Base-by-base conservation (phyloP, 306 rosid species). In the Pyrus communis region DNA sequence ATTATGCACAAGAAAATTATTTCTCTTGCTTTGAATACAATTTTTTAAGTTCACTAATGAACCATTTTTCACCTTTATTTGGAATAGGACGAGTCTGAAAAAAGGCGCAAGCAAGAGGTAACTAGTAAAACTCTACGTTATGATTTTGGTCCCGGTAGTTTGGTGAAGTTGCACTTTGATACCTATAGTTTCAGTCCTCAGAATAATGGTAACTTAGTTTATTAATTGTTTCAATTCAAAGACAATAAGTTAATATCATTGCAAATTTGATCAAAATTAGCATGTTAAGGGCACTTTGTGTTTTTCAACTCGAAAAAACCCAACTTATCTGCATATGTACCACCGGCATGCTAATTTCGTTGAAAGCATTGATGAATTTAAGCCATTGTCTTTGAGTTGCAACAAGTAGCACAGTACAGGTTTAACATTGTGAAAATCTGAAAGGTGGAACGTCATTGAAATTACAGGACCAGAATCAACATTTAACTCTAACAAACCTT, bases 21-120 rank as follows among this genome's bases (percentile, higher is more conserved):
- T 5, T n/a, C 51, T 60, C 40, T 40, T 4, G 8, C 57, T n/a
- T 35, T 73, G 8, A 22, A 38, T 38, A 43, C 38, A 38, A 19
- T 9, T 7, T 40, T 59, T 40, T 15, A 60, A 60, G 38, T 35
- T 9, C n/a, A 61, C 69, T 70, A 33, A 42, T 76, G 18, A 17
- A 64, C 15, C 5, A 52, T 42, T 62, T 78, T 62, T 22, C 3
- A 71, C 22, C 28, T 14, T 28, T 21, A 71, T 85, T 8, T 70
- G 78, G 46, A 69, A 78, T 66, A 93, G 97, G 89, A 82, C 72
- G 93, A 87, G 79, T 75, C 82, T 11, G 88, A 88, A 67, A 22
- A 28, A 45, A 88, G 85, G 82, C 82, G 91, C 70, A 83, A 54
- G 75, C 54, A 85, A 82, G 91, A 82, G 91, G 97, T 81, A 73